These are phyloP conservation scores for Penicillium decumbens DNA, from an alignment of 2,329 filamentous ascomycete genomes.

Conservation along the genomic window DNA sequence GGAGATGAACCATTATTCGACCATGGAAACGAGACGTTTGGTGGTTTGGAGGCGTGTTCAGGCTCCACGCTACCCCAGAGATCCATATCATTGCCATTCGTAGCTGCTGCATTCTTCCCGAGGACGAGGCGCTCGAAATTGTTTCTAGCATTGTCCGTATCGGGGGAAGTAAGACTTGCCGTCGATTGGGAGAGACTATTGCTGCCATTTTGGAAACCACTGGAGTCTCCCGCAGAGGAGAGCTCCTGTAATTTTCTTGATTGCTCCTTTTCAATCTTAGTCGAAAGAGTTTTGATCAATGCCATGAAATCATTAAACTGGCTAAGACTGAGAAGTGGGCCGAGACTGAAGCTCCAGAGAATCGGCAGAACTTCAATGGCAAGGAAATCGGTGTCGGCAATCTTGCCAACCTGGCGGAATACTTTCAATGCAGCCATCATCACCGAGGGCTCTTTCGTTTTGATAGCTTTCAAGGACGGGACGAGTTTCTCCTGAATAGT, in stretches of 20 bases:
- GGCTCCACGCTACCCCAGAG: conserved; percentile 32
- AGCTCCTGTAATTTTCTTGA: conserved; percentile 83
- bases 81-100: conserved; percentile 30
- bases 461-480: conserved; percentile 84
- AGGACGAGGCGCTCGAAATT: conserved; percentile 90
- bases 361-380: conserved; percentile 86
- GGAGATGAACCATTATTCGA: conserved; percentile 26
- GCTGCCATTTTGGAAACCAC: conserved; percentile 37
- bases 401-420: conserved; percentile 72
- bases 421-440: conserved; percentile 91
- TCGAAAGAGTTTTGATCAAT: conserved; percentile 74
- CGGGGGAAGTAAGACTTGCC: conserved; percentile 38
- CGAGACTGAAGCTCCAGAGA: conserved; percentile 86
- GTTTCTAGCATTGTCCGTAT: conserved; percentile 54
- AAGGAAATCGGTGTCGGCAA: conserved; percentile 83
- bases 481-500: conserved; percentile 98
- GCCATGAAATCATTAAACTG: conserved; percentile 90
- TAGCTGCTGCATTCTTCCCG: conserved; percentile 52
- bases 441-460: conserved; percentile 94
- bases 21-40: conserved; percentile 41
- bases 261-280: conserved; percentile 82
- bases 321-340: conserved; percentile 77
- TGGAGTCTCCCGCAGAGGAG: conserved; percentile 54
- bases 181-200: conserved; percentile 25
- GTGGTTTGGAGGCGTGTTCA: conserved; percentile 27